Base-by-base conservation (phyloP, 2,329 filamentous ascomycete species). In the Albophoma yamanashiensis region DNA sequence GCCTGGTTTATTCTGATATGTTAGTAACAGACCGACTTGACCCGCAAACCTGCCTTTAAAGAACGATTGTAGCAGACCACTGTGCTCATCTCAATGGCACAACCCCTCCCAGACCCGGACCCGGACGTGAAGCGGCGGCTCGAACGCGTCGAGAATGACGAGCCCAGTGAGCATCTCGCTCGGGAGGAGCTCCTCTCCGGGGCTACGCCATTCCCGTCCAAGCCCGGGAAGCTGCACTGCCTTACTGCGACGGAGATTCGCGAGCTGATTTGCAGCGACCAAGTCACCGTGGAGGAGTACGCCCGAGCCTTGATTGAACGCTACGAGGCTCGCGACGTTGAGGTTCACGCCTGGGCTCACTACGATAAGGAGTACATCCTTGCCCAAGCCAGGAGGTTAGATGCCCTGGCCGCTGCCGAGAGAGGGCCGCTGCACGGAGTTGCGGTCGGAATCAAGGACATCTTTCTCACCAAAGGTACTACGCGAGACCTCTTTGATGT, bases 401-500 rank as follows among this genome's bases (percentile, higher is more conserved):
- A 86, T 64, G 62, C 70, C 31, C 63, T 85, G 2, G 79, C 82
- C 0, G 52, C 63, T 0, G 72, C 75, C 1, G 63, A 81, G 59
- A 73, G 83, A 59, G 82, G 83, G 0, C 80, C 79, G 0, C 69
- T 87, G 0, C 82, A 86, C 65, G 83, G 83, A 1, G 68, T 86
- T 8, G 76, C 81, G 0, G 70, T 87, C n/a, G 84, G 75, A 0
- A 74, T 86, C 14, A 86, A 86, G 66, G 84, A 87, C 72, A 75
- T 86, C 3, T 82, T 86, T 63, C 77, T 76, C 65, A 86, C 79
- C 0, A 81, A 80, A 68, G 79, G 79, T 78, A 60, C n/a, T 60
- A n/a, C 7, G 1, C 8, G 17, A 22, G 20, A n/a, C 20, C 6
- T n/a, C 17, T n/a, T 22, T 6, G 17, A 42, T 38, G 40, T n/a